phyloP scores from a whole-genome alignment of 305 asterid species.

The Fraxinus floribunda region DNA sequence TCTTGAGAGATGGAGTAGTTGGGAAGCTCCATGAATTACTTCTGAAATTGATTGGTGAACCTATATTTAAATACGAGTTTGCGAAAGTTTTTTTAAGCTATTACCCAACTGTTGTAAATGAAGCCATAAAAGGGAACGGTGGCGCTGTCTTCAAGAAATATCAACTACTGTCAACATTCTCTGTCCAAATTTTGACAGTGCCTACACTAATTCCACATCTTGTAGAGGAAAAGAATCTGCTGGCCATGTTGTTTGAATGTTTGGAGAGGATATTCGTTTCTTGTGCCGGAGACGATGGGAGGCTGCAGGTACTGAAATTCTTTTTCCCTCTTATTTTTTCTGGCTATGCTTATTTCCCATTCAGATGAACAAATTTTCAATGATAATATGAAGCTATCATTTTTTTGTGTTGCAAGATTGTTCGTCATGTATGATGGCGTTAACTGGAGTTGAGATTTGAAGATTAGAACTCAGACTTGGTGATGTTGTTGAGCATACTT shows the following conservation, averaged over 20 bases:
- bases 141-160: constrained; percentile 55
- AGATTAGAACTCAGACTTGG: neutral
- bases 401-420: neutral
- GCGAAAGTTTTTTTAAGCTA: constrained; percentile 78
- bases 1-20: constrained; percentile 40
- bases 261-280: constrained; percentile 56
- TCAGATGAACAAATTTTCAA: constrained; percentile 8
- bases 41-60: constrained; percentile 87
- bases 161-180: constrained; percentile 71
- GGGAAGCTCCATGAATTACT: constrained; percentile 82
- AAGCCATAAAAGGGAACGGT: constrained; percentile 51
- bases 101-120: constrained; percentile 67
- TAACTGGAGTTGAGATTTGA: neutral
- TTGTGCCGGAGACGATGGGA: constrained; percentile 72
- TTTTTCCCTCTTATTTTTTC: neutral
- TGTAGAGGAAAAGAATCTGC: constrained; percentile 86
- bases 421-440: neutral
- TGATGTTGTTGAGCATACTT: neutral
- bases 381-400: neutral
- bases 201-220: constrained; percentile 87
- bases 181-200: constrained; percentile 91
- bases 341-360: constrained; percentile 16
- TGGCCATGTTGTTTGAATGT: constrained; percentile 76
- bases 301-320: constrained; percentile 63
- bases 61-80: constrained; percentile 83